Conservation (phyloP, 192 early-diverging fungal genomes). For the Gonapodya prolifera region DNA sequence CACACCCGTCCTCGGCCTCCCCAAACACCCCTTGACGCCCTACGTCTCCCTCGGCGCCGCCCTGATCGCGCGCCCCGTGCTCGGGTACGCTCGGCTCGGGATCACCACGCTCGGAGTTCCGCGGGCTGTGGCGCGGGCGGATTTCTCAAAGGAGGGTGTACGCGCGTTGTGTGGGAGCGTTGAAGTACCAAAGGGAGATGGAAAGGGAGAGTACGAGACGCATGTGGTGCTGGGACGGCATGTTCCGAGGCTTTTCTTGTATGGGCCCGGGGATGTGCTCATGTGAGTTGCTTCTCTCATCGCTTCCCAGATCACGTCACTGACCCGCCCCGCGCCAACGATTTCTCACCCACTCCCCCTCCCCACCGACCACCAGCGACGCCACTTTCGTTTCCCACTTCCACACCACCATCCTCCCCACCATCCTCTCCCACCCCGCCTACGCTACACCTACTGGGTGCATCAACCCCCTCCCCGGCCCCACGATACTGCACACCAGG, state of each 20-base stretch:
- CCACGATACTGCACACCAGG: background rate
- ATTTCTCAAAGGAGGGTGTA: background rate
- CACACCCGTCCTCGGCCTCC: background rate
- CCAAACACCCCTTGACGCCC: background rate
- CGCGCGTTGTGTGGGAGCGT: background rate
- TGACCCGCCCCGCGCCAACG: too few species aligned
- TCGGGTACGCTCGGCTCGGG: background rate
- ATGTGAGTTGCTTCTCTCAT: background rate
- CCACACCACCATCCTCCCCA: background rate
- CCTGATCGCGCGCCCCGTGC: background rate
- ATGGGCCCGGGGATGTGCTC: background rate
- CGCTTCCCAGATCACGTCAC: background rate
- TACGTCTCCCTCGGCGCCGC: background rate
- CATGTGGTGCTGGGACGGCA: background rate
- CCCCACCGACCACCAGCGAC: background rate
- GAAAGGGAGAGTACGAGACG: background rate
- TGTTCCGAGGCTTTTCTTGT: background rate
- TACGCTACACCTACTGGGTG: background rate
- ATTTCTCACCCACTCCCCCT: background rate
- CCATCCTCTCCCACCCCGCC: background rate
- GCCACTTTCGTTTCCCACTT: background rate
- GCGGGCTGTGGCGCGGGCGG: background rate
- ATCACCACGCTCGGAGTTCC: background rate
- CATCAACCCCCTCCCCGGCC: background rate
- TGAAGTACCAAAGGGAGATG: background rate